phyloP scores from a whole-genome alignment of 2,329 filamentous ascomycete species.

The Claviceps lovelessii region DNA sequence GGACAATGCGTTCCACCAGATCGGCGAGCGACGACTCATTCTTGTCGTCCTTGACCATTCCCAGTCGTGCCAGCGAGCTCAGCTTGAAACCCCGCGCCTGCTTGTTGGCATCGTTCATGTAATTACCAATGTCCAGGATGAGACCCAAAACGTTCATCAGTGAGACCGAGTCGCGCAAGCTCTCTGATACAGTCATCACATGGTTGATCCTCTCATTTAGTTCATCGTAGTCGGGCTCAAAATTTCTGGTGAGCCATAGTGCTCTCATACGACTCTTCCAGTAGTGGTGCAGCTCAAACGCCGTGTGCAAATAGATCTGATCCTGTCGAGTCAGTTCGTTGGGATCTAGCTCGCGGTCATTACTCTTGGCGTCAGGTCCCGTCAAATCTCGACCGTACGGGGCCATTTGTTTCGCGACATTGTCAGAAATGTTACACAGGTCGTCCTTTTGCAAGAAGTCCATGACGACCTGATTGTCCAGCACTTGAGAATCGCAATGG shows the following conservation, averaged over 20 bases:
- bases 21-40: slow-evolving; percentile 94
- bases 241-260: slow-evolving; percentile 68
- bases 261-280: slow-evolving; percentile 98
- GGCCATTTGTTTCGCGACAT: slow-evolving; percentile 77
- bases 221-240: slow-evolving; percentile 81
- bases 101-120: slow-evolving; percentile 99
- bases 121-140: slow-evolving; percentile 96
- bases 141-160: slow-evolving; percentile 92
- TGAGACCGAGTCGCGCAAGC: slow-evolving; percentile 76
- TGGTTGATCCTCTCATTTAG: slow-evolving; percentile 73
- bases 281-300: slow-evolving; percentile 90
- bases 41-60: slow-evolving; percentile 98
- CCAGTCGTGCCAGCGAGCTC: slow-evolving; percentile 77
- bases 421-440: slow-evolving; percentile 82
- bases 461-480: slow-evolving; percentile 87
- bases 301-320: slow-evolving; percentile 86
- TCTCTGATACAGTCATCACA: slow-evolving; percentile 77
- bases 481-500: slow-evolving; percentile 77
- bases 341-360: slow-evolving; percentile 73
- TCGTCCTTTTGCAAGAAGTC: slow-evolving; percentile 91
- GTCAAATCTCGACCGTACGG: slow-evolving; percentile 97
- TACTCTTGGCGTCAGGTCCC: slow-evolving; percentile 64
- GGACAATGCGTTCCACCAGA: slow-evolving; percentile 88
- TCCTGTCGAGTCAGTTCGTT: slow-evolving; percentile 82
- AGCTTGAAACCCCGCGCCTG: slow-evolving; percentile 97